Evolutionary conservation across 2,329 filamentous ascomycete species (phyloP), one percentile per base, ranked within the genome.

Genomic region (Alternaria gaisen): DNA sequence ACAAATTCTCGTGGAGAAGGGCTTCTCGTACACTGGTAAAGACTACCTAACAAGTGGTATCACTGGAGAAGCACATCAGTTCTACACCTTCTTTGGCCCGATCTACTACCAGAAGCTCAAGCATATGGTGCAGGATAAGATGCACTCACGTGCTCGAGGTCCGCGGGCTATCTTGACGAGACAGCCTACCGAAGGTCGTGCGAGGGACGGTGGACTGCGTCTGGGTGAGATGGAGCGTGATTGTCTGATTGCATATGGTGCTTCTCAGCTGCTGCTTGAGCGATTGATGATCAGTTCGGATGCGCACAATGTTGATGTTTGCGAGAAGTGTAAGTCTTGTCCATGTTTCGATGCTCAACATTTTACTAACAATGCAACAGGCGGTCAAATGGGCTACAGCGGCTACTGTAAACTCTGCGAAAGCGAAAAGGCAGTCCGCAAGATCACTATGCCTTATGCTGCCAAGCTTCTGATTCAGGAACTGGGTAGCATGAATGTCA

Each of bases 121-220:
- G 86, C 95, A 99, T 85, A 99, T 99, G 95, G 95, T 99, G 4
- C 94, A 98, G 79, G 95, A 99, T 79, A 99, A 99, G 83, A 98
- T 99, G 95, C 95, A 99, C 81, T 94, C 92, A 32, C 92, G 95
- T 63, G 90, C 94, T 2, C 90, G 93, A 14, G 96, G 96, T 0
- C 96, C 95, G 0, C 87, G 92, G 12, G 94, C 94, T 26, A 95
- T 97, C 66, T 85, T 99, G 26, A 99, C 95, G 1, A 89, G 95
- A 10, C 95, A 99, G 78, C 95, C 95, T 0, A 99, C 94, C 0
- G 95, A 99, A 82, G 95, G 95, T 84, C 89, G 95, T 71, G 97
- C 94, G 9, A 85, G 94, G 58, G 92, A 97, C 67, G 95, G 95
- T 80, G 95, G 95, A 79, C 84, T 99, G 43, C 90, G 95, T 77